Evolutionary conservation across 2,329 filamentous ascomycete species (phyloP).

Genomic region (Pseudogymnoascus sp.): DNA sequence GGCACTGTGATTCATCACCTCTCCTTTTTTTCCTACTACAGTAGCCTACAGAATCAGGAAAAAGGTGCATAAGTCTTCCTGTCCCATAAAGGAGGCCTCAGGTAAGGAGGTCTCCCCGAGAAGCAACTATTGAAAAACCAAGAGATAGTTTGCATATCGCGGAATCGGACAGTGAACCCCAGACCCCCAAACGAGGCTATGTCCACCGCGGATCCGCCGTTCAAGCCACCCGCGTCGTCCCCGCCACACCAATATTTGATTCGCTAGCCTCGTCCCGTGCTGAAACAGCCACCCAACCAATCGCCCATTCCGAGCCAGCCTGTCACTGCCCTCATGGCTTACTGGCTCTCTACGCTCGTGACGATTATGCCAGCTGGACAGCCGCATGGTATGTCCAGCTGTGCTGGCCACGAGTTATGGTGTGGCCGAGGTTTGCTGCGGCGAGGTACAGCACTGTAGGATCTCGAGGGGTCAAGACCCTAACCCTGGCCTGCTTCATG

Average conservation of each 20-base stretch:
- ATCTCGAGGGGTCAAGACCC: neutral
- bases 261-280: neutral
- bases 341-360: neutral
- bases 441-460: neutral
- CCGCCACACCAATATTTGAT: conserved; percentile 8
- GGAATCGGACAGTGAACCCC: conserved; percentile 3
- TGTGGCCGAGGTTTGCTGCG: conserved; percentile 4
- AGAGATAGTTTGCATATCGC: neutral
- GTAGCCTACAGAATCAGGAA: neutral
- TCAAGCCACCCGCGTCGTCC: conserved; percentile 5
- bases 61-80: neutral
- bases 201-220: neutral
- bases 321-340: neutral
- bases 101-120: neutral
- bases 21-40: neutral
- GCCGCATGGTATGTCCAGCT: conserved; percentile 3
- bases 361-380: conserved; percentile 3
- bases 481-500: neutral
- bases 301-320: neutral
- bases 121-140: neutral
- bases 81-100: neutral
- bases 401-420: conserved; percentile 1
- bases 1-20: neutral
- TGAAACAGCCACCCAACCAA: conserved; percentile 5
- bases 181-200: conserved; percentile 7